Conservation (phyloP, 768 basidiomycete species). For the Leccinellum rugosiceps region DNA sequence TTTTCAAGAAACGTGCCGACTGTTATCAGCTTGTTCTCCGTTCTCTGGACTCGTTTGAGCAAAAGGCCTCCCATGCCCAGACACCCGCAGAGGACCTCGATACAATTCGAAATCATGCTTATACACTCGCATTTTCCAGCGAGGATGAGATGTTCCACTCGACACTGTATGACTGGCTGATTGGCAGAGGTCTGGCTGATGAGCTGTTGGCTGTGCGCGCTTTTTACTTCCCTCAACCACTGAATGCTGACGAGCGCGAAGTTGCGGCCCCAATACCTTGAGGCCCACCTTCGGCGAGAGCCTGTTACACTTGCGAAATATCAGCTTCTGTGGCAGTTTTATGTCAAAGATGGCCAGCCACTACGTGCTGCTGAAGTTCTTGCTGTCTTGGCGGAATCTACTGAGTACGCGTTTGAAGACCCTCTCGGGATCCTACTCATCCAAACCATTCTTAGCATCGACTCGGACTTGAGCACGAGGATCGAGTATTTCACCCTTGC, state of each 20-base stretch:
- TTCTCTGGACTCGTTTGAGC: slow-evolving; percentile 77
- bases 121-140: slow-evolving; percentile 78
- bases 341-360: slow-evolving; percentile 87
- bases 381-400: slow-evolving; percentile 77
- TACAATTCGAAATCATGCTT: slow-evolving; percentile 77
- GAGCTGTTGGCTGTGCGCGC: slow-evolving; percentile 82
- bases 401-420: slow-evolving; percentile 50
- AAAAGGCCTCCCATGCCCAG: slow-evolving; percentile 42
- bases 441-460: slow-evolving; percentile 44
- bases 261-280: slow-evolving; percentile 87
- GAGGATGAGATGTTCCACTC: slow-evolving; percentile 94
- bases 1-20: slow-evolving; percentile 58
- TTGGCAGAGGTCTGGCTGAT: slow-evolving; percentile 74
- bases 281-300: slow-evolving; percentile 80
- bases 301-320: slow-evolving; percentile 77
- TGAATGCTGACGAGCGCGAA: slow-evolving; percentile 30
- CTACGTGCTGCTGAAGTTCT: slow-evolving; percentile 87
- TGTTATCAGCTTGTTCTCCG: slow-evolving; percentile 87
- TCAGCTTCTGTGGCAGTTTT: slow-evolving; percentile 95
- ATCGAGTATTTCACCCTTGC: slow-evolving; percentile 93
- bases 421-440: neutral
- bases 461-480: slow-evolving; percentile 65
- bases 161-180: slow-evolving; percentile 92
- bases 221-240: neutral
- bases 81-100: slow-evolving; percentile 53